Evolutionary conservation across 768 basidiomycete species (phyloP), one percentile per base, ranked within the genome.

Genomic region (Collybia nuda): DNA sequence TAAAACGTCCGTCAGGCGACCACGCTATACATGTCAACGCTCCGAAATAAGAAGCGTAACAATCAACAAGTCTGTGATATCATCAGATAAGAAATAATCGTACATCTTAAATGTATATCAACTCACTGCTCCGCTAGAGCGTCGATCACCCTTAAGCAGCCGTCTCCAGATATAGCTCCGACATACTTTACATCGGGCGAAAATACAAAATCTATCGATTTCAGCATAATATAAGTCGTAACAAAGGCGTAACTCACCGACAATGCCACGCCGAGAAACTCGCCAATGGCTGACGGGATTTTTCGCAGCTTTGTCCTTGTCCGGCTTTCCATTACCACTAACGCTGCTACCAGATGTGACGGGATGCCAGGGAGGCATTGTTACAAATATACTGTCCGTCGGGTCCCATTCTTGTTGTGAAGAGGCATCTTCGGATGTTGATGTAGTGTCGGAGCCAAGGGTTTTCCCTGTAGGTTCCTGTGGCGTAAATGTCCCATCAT

Each of bases 1-100:
- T 87, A 63, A 96, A 98, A 17, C 95, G 83, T 11, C 93, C 91
- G 64, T 98, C 95, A 0, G 94, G 94, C 2, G 93, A 95, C 94
- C 95, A 98, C 0, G 91, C 84, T 1, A 98, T 86, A 56, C 88
- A 91, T 3, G 86, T 94, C 29, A 99, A 64, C 1, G 91, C 79
- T 14, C 95, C 96, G 61, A 98, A 99, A 66, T 99, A 99, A 3
- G 93, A 93, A 1, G 91, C 85, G 62, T 91, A 98, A 54, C 90
- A 91, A 64, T 98, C 93, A 17, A 93, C 80, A n/a, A 98, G 78
- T 59, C 95, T 96, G 52, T 14, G 6, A 9, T 40, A 8, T 32
- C 15, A 8, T 32, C 15, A 18, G 38, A 11, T 44, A 19, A 39
- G 39, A 37, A 49, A 15, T n/a, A 17, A 44, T 8, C 42, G 42